A percentile compares a stretch with the other conserved stretches of the same genome.
Conservation (phyloP, 345 rosid species). For the Arabidopsis arenosa region DNA sequence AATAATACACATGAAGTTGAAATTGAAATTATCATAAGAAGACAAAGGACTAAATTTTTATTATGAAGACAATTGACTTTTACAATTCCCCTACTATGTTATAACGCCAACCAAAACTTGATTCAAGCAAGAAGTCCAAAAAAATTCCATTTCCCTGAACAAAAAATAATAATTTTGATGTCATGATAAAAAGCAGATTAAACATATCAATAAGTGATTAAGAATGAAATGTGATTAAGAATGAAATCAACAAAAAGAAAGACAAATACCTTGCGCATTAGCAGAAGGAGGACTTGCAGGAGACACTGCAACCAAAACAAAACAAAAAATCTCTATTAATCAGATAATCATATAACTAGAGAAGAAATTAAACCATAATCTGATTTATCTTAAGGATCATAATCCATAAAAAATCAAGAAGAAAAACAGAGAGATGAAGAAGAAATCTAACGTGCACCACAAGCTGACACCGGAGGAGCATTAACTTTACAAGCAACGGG, state of each 20-base stretch:
- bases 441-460: conserved; percentile 31
- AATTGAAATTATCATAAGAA: too few species aligned
- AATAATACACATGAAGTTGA: neutral
- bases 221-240: neutral
- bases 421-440: neutral
- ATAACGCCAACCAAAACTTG: conserved; percentile 14
- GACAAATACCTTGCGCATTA: conserved; percentile 18
- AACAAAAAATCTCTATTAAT: neutral
- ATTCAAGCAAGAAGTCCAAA: conserved; percentile 5
- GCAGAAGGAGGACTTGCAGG: conserved; percentile 6
- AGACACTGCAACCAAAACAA: conserved; percentile 26
- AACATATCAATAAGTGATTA: neutral
- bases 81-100: neutral
- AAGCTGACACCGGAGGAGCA: conserved; percentile 33
- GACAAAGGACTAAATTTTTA: neutral
- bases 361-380: neutral
- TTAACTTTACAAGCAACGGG: conserved; percentile 34
- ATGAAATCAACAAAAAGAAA: conserved; percentile 17
- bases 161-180: too few species aligned
- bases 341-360: neutral
- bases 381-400: neutral
- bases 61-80: neutral
- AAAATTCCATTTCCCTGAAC: too few species aligned
- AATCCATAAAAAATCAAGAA: neutral
- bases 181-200: too few species aligned